Evolutionary conservation across 805 yeast species (phyloP).

Genomic region (Candida stauntonica): DNA sequence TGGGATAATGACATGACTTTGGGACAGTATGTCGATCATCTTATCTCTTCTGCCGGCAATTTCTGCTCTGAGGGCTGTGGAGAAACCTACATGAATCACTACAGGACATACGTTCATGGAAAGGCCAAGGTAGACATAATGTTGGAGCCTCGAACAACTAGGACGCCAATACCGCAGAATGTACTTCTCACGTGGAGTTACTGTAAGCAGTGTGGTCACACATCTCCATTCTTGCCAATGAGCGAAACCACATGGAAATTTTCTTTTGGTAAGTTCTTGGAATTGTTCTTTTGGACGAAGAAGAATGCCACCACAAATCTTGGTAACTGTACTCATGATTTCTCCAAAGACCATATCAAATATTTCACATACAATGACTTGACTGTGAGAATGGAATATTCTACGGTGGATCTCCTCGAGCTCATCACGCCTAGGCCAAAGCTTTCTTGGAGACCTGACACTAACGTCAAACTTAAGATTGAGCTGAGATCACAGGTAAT

Average conservation of each 20-base stretch:
- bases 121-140: slow-evolving; percentile 74
- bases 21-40: slow-evolving; percentile 83
- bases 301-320: slow-evolving; percentile 49
- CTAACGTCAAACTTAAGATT: slow-evolving; percentile 63
- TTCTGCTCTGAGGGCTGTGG: slow-evolving; percentile 83
- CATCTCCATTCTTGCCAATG: slow-evolving; percentile 77
- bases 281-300: slow-evolving; percentile 74
- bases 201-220: slow-evolving; percentile 72
- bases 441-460: slow-evolving; percentile 66
- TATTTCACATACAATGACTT: slow-evolving; percentile 79
- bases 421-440: slow-evolving; percentile 72
- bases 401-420: slow-evolving; percentile 71
- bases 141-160: slow-evolving; percentile 56
- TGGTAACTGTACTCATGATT: slow-evolving; percentile 75
- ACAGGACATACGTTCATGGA: slow-evolving; percentile 85
- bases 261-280: slow-evolving; percentile 91
- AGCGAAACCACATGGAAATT: slow-evolving; percentile 84
- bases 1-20: slow-evolving; percentile 87
- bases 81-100: slow-evolving; percentile 64
- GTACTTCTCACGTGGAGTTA: slow-evolving; percentile 87
- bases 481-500: slow-evolving; percentile 53
- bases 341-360: slow-evolving; percentile 74
- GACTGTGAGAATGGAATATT: slow-evolving; percentile 75
- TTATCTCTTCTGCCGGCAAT: slow-evolving; percentile 60
- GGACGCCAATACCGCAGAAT: slow-evolving; percentile 49